Base-by-base conservation (phyloP, 768 basidiomycete species). In the Crassisporium funariophilum region DNA sequence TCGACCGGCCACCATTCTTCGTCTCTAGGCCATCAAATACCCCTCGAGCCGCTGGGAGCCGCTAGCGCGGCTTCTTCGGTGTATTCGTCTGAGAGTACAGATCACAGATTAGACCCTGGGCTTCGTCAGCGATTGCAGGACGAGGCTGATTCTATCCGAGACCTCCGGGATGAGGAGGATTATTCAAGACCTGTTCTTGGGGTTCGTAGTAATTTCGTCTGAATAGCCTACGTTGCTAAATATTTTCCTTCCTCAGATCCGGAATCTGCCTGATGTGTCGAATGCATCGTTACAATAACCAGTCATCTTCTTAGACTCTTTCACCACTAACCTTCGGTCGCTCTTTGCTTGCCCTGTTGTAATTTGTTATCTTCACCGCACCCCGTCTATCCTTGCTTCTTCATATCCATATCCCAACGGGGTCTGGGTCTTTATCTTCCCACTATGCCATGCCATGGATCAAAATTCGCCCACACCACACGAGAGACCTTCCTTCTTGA, bases 181-280 rank as follows among this genome's bases (percentile, higher is more conserved):
- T 80, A 81, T 65, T 76, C 75, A 16, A 68, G 76, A 37, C 74
- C 71, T 41, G 79, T 83, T 19, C 72, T 84, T 50, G 79, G 70
- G 50, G 83, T 76, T 62, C 56, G 76, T 66, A n/a, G 12, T 22
- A 45, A 20, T 34, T 11, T 15, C 35, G 49, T 37, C 33, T n/a
- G 46, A 8, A 16, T 37, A 40, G 31, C n/a, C 3, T 39, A 25
- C 9, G 5, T 37, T 22, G 5, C 35, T 16, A 25, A 10, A 44
- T 13, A 45, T 25, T 31, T 20, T 25, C 35, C 19, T n/a, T 42
- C 39, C 34, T 24, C 50, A 82, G 80, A 78, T 83, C 59, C 78
- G 81, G 40, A 83, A 83, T 58, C 46, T 81, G 16, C 74, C 79
- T 42, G 78, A 78, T 56, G 58, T 58, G 44, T 62, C 64, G 41